Percentiles rank a stretch among this genome's conserved stretches.
phyloP scores from a whole-genome alignment of 805 yeast genomes.

The Komagataella pastoris region DNA sequence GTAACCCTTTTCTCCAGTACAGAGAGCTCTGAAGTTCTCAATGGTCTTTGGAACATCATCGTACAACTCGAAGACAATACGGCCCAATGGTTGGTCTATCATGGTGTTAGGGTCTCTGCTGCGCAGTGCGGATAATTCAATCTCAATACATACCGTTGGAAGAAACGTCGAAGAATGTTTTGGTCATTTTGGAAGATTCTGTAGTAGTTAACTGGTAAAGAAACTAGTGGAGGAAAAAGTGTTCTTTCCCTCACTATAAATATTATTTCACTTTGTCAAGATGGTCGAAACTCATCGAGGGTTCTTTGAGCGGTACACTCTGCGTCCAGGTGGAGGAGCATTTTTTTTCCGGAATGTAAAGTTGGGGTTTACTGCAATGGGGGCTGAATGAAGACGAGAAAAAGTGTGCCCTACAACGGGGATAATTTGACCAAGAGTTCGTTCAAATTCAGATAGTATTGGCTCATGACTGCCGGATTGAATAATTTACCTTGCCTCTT shows the following conservation, averaged over 20 bases:
- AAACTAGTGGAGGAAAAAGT: slow-evolving; percentile 8
- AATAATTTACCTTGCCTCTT: no score
- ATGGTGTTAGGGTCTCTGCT: slow-evolving; percentile 18
- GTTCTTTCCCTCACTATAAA: slow-evolving; percentile 4
- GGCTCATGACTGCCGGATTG: no score
- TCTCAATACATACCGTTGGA: slow-evolving; percentile 18
- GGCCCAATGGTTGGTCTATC: slow-evolving; percentile 24
- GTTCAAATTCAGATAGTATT: no score
- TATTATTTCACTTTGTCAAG: neutral
- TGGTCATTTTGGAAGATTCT: slow-evolving; percentile 13
- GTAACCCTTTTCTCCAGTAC: slow-evolving; percentile 83
- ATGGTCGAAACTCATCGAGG: neutral
- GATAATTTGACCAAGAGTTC: no score
- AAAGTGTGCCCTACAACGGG: no score
- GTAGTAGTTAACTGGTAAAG: neutral
- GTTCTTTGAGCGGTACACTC: neutral
- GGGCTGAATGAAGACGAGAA: no score
- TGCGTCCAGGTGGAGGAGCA: neutral
- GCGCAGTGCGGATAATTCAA: slow-evolving; percentile 12
- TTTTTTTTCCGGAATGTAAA: neutral
- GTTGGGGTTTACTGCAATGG: no score
- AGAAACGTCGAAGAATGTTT: slow-evolving; percentile 29
- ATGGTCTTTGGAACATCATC: slow-evolving; percentile 91
- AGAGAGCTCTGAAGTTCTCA: slow-evolving; percentile 89
- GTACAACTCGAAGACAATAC: slow-evolving; percentile 76